Base-by-base conservation (phyloP, 73 alveolate genomes). In the Paramecium caudatum region DNA sequence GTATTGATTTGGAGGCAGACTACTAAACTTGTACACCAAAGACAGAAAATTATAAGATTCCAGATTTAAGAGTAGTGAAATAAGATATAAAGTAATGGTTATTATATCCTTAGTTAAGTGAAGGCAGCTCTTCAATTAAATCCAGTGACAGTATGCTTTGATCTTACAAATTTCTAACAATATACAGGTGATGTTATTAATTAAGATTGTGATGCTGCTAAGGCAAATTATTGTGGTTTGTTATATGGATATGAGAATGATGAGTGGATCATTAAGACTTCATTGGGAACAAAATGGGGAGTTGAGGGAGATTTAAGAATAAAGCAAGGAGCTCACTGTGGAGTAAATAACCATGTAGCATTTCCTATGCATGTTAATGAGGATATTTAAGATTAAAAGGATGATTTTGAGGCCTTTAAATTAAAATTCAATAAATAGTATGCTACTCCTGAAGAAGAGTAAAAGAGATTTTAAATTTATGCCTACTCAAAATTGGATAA, bases 191-290 rank as follows among this genome's bases (percentile, higher is more conserved):
- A 41, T 19, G 47, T 45, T 19, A 39, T 74, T 41, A 74, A 74
- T 74, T 4, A 74, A 19, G 43, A 74, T 74, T 74, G 88, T 43
- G 19, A 3, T 10, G 80, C 36, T 3, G 88, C 46, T 39, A 12
- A 15, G 19, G 15, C 32, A 5, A 39, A 95, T 47, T 97, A 95
- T 82, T 96, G 97, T 65, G 98, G 96, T 30, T 37, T 91, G 23
- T 87, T 94, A 30, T 96, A 95, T 41, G 99, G 98, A 33, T 96
- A 95, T 36, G 84, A 78, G 4, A 13, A 21, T 7, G 61, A 61
- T 2, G 43, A 47, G 21, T 91, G 94, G 94, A 91, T 69, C 23
- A 83, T 90, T 30, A 69, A 90, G 47, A 91, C 82, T 21, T 70
- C 95, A 13, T 91, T 94, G 90, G 94, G 95, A 3, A 21, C 84